Evolutionary conservation across 2,329 filamentous ascomycete species (phyloP).

Genomic region (Xylariaceae sp.): DNA sequence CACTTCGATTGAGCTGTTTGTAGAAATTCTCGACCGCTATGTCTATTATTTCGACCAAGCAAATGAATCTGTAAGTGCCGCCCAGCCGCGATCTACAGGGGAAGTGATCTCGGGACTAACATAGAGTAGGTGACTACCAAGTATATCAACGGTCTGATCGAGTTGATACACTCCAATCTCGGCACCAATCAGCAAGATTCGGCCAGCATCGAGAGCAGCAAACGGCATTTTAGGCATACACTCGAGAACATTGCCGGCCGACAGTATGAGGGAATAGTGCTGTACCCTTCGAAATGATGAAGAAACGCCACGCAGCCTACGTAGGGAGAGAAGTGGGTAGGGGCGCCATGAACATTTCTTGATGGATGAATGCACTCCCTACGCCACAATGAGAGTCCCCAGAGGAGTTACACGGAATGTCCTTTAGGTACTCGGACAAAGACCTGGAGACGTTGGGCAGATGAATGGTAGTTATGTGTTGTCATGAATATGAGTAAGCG

Average conservation of each 20-base stretch:
- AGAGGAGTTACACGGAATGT: background rate
- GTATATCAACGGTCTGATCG: conserved; percentile 95
- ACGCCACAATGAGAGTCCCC: background rate
- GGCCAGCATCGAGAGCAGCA: conserved; percentile 77
- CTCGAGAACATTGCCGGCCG: conserved; percentile 87
- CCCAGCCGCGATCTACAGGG: background rate
- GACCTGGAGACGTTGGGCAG: background rate
- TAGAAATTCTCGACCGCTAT: conserved; percentile 96
- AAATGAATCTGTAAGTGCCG: conserved; percentile 72
- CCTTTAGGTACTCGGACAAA: background rate
- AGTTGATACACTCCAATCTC: conserved; percentile 95
- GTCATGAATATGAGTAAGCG: conserved; percentile 5
- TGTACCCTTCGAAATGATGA: conserved; percentile 49
- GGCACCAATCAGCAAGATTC: conserved; percentile 78
- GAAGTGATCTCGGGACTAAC: conserved; percentile 9
- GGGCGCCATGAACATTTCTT: background rate
- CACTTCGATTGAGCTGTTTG: conserved; percentile 94
- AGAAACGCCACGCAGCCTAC: background rate
- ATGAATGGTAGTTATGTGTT: conserved; percentile 11
- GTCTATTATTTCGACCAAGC: conserved; percentile 99
- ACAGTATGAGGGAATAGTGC: conserved; percentile 88
- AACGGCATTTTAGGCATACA: conserved; percentile 90
- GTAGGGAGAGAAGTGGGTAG: background rate
- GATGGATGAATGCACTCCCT: background rate
- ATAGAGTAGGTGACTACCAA: conserved; percentile 71